These are phyloP conservation scores for Inga leiocalycina DNA, from an alignment of 306 rosid genomes.

Conservation along the genomic window DNA sequence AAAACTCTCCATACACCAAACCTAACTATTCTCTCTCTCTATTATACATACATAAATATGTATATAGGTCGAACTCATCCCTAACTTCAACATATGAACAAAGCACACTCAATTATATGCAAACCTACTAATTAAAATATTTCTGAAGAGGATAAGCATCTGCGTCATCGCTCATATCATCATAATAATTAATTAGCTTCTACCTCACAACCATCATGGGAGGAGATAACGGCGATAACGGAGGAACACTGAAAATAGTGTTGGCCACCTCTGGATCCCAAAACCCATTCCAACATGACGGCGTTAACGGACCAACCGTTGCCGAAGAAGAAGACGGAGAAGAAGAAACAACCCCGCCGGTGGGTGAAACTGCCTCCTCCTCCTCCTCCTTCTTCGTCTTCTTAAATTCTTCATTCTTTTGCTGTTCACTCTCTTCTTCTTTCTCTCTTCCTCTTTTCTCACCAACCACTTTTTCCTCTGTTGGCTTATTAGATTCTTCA, in stretches of 20 bases:
- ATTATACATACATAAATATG: neutral
- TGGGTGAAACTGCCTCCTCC: slow-evolving; percentile 28
- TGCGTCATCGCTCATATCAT: slow-evolving; percentile 17
- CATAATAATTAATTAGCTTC: neutral
- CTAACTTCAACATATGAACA: neutral
- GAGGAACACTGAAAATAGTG: slow-evolving; percentile 55
- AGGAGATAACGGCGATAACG: slow-evolving; percentile 55
- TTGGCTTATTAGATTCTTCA: neutral
- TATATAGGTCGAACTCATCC: neutral
- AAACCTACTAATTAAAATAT: neutral
- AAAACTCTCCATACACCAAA: neutral
- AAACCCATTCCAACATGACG: slow-evolving; percentile 58
- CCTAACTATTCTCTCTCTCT: neutral
- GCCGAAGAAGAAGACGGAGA: neutral
- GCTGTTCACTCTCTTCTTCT: neutral
- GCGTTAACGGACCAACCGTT: slow-evolving; percentile 42
- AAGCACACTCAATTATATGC: neutral
- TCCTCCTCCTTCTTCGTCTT: neutral
- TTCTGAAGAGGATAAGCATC: slow-evolving; percentile 7
- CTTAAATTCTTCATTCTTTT: slow-evolving; percentile 25
- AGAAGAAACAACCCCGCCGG: slow-evolving; percentile 8
- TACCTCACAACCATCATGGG: slow-evolving; percentile 40
- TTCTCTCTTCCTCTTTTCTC: slow-evolving; percentile 44
- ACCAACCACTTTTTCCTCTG: slow-evolving; percentile 25
- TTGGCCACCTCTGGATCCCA: slow-evolving; percentile 51